Percentiles rank a stretch among this genome's conserved stretches.
phyloP scores from a whole-genome alignment of 78 protist genomes.

The Dictyostelium citrinum region DNA sequence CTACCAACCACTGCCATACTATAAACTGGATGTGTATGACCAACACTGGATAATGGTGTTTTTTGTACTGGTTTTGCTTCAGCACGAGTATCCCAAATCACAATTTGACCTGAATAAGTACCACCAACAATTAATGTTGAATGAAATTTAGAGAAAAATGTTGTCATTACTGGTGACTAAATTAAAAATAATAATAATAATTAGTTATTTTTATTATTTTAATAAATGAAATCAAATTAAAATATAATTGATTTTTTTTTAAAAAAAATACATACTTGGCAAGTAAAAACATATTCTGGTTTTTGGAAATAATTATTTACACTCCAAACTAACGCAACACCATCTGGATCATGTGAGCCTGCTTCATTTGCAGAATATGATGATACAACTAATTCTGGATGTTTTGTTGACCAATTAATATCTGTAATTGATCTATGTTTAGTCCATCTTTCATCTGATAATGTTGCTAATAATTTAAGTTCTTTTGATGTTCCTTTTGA shows the following conservation, averaged over 20 bases:
- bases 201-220: too few relatives aligned
- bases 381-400: constrained; percentile 81
- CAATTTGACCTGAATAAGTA: constrained; percentile 87
- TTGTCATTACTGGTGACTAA: constrained; percentile 75
- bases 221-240: too few relatives aligned
- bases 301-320: constrained; percentile 53
- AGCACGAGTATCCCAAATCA: constrained; percentile 91
- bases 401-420: constrained; percentile 80
- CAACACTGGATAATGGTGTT: constrained; percentile 83
- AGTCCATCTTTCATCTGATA: constrained; percentile 79
- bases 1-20: constrained; percentile 87
- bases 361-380: constrained; percentile 77
- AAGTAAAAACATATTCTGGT: constrained; percentile 82
- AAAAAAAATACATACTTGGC: constrained; percentile 61
- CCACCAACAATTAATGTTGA: constrained; percentile 87
- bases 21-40: constrained; percentile 91
- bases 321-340: constrained; percentile 84
- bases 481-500: constrained; percentile 13
- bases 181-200: constrained; percentile 4
- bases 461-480: constrained; percentile 54
- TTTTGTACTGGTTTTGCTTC: constrained; percentile 87
- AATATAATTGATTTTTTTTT: not conserved
- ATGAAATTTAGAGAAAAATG: constrained; percentile 67
- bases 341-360: constrained; percentile 85
- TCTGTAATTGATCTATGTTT: constrained; percentile 72